Base-by-base conservation (phyloP, 371 early-diverging fungal species). In the Apophysomyces variabilis region DNA sequence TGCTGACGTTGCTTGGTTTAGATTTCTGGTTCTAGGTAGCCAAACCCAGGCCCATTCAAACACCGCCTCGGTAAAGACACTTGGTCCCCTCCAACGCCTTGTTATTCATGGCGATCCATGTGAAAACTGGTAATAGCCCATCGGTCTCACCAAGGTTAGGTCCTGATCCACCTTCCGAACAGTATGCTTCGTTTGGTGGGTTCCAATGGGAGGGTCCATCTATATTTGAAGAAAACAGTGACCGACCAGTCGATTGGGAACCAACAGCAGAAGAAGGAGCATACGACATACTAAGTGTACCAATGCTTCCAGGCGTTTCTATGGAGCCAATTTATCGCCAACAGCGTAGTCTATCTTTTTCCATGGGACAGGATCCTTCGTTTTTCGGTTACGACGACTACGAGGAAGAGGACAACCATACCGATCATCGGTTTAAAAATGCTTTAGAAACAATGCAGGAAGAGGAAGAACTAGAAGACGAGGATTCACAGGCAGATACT, bases 391-490 rank as follows among this genome's bases (percentile, higher is more conserved):
- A 69, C 35, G 65, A 66, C 26, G 66, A 74, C 26, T 62, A 67
- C 13, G 61, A 68, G 32, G 72, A 72, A n/a, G 62, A 38, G 21
- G 36, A 60, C n/a, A 41, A 56, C 35, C 18, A 14, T n/a, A 43
- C 43, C 60, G 39, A 21, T 18, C 50, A 38, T 12, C 45, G 57
- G 13, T 73, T 68, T 38, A 74, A 71, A 18, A 68, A 60, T 7
- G 71, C 76, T 18, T 60, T 82, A 26, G 74, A 73, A 9, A 74
- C 80, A 6, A 83, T 79, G 78, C 67, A 60, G 13, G 80, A 83
- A 61, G 84, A 80, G 36, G 75, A 79, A 14, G 76, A 79, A 43
- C 62, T 59, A 57, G 63, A 57, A n/a, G 66, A 39, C 37, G 73
- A 73, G 37, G 71, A 68, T 1, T 50, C 67, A 35, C 69, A 50